Base-by-base conservation (phyloP, 441 rosid genomes). In the Geranium incanum region DNA sequence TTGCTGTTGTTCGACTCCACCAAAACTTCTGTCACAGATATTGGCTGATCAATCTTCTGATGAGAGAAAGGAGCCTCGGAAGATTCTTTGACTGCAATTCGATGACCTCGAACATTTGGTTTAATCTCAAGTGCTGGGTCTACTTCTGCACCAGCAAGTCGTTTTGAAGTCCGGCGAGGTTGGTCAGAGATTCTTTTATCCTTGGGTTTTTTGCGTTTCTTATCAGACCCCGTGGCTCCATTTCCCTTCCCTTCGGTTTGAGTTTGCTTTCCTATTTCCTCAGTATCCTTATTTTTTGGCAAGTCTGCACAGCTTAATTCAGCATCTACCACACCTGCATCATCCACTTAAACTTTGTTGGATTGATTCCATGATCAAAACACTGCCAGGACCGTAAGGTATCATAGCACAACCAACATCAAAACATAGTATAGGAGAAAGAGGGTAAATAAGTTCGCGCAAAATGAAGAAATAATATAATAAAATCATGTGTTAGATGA, bases 121-220 rank as follows among this genome's bases (percentile, higher is more conserved):
- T 83, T 80, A 45, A 87, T 78, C 79, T 90, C 95, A 70, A 86
- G 85, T 41, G 79, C 76, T 39, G 87, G 88, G 73, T 90, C 88
- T 70, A 86, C 89, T 52, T 86, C 86, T 68, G 89, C 75, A 59
- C 97, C 97, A 78, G 99, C 95, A 76, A 92, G 91, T 39, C 99
- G 85, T 76, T 86, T 92, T 74, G 99, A 94, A 76, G 93, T 79
- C 68, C 97, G 83, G 37, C 91, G 86, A 43, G 92, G 84, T 60
- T 80, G 68, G 65, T 80, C 74, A 19, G 72, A 18, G 19, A 70
- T 77, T 45, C 79, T 84, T 70, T 74, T 86, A 74, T 77, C 78
- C 80, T 76, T 83, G 64, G 82, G 76, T 39, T 80, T 82, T 65
- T 69, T 75, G 15, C 68, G 66, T n/a, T 69, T 68, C 75, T 75